These are phyloP conservation scores for Penicillium alfredii DNA, from an alignment of 495 filamentous ascomycete genomes.

Conservation along the genomic window DNA sequence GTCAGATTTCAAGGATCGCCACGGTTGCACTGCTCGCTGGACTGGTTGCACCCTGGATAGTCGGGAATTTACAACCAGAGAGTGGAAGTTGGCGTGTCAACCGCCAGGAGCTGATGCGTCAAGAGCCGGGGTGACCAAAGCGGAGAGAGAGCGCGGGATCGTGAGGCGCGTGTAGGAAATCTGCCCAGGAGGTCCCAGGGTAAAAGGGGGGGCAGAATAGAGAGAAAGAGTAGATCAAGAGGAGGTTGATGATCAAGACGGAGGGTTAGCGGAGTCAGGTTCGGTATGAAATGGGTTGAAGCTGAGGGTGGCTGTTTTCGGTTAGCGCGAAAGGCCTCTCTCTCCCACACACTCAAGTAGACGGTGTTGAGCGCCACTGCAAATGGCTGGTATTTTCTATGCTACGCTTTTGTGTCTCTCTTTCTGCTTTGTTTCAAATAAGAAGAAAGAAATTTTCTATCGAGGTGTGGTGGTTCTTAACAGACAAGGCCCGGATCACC, in stretches of 20 bases:
- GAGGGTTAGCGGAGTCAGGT: constrained; percentile 19
- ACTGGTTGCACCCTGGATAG: constrained; percentile 36
- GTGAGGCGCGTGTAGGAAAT: constrained; percentile 15
- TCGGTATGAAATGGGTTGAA: constrained; percentile 32
- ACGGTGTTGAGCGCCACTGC: too few species aligned
- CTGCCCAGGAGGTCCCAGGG: constrained; percentile 25
- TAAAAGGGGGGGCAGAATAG: constrained; percentile 14
- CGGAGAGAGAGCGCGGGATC: constrained; percentile 16
- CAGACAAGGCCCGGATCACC: too few species aligned
- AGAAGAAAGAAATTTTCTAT: too few species aligned
- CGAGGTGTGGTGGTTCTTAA: too few species aligned
- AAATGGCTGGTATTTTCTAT: too few species aligned
- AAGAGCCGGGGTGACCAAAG: constrained; percentile 14
- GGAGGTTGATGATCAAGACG: constrained; percentile 18
- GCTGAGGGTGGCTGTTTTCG: constrained; percentile 41
- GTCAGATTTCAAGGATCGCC: constrained; percentile 47
- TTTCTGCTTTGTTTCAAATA: too few species aligned
- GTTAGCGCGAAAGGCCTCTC: too few species aligned
- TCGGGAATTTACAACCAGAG: constrained; percentile 34
- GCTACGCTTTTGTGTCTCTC: too few species aligned
- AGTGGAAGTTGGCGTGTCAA: constrained; percentile 23
- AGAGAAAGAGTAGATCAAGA: constrained; percentile 16
- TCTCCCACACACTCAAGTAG: too few species aligned
- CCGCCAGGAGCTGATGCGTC: constrained; percentile 16
- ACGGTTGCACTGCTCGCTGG: constrained; percentile 39